Percentiles rank a stretch among this genome's conserved stretches.
Evolutionary conservation across 345 rosid genomes (phyloP).

Genomic region (Isatis tinctoria): DNA sequence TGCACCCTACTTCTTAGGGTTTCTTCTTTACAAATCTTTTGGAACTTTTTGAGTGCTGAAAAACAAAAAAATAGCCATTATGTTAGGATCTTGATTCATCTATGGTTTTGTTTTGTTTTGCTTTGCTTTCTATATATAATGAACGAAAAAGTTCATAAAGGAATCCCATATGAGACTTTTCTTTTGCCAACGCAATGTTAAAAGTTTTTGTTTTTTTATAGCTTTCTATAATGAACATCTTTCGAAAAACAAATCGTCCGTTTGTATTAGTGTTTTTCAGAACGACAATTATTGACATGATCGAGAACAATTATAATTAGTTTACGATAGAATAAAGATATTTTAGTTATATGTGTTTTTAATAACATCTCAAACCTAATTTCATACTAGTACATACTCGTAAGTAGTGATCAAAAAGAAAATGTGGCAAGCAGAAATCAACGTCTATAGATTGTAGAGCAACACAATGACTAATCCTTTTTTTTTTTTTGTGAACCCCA

Average conservation of each 20-base stretch:
- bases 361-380: not conserved
- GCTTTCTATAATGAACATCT: slow-evolving; percentile 8
- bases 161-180: not conserved
- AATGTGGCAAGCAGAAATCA: not conserved
- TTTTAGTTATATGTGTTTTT: not conserved
- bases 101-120: not conserved
- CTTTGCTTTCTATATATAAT: not conserved
- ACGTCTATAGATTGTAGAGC: not conserved
- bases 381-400: not conserved
- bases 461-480: not conserved
- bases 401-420: too few relatives aligned
- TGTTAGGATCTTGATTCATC: not conserved
- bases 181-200: not conserved
- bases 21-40: not conserved
- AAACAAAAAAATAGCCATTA: too few relatives aligned
- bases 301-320: not conserved
- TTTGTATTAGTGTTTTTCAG: not conserved
- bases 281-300: not conserved
- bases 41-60: not conserved
- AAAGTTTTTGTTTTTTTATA: not conserved
- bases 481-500: too few relatives aligned
- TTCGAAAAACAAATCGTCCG: not conserved
- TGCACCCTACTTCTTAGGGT: not conserved
- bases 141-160: not conserved
- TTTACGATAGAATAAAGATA: not conserved